A percentile compares a stretch with the other conserved stretches of the same genome.
Evolutionary conservation across 1,284 basidiomycete species (phyloP).

Genomic region (Schizophyllum amplum): DNA sequence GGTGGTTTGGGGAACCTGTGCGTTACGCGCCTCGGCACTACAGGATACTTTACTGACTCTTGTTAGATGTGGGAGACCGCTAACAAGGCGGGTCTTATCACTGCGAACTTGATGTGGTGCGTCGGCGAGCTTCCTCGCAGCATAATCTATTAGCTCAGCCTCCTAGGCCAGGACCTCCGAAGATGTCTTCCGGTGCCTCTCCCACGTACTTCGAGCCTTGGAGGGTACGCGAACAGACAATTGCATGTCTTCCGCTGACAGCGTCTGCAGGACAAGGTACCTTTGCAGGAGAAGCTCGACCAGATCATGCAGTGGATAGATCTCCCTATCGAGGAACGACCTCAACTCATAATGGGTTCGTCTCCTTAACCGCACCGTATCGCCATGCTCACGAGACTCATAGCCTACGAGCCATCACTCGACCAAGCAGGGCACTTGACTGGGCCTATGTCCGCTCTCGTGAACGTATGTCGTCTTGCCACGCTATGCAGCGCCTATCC

Average conservation of each 20-base stretch:
- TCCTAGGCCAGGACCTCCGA: conserved; percentile 75
- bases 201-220: conserved; percentile 75
- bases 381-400: conserved; percentile 2
- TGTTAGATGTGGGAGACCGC: conserved; percentile 85
- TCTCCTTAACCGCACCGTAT: conserved; percentile 5
- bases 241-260: neutral
- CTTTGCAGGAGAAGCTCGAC: conserved; percentile 60
- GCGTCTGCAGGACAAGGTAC: conserved; percentile 43
- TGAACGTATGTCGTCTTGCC: conserved; percentile 47
- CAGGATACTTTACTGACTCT: neutral
- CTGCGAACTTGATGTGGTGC: conserved; percentile 87
- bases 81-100: conserved; percentile 60
- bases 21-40: conserved; percentile 18
- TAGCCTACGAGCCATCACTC: conserved; percentile 70
- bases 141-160: neutral
- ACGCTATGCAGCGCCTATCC: neutral
- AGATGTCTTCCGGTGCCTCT: conserved; percentile 52
- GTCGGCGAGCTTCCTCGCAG: conserved; percentile 16
- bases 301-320: conserved; percentile 77
- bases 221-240: conserved; percentile 36
- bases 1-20: conserved; percentile 89
- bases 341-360: conserved; percentile 72
- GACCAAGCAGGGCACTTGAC: conserved; percentile 77
- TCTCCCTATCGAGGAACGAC: conserved; percentile 56
- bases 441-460: conserved; percentile 66